These are phyloP conservation scores for Xylaria sp. DNA, from an alignment of 2,329 filamentous ascomycete species.

Conservation along the genomic window DNA sequence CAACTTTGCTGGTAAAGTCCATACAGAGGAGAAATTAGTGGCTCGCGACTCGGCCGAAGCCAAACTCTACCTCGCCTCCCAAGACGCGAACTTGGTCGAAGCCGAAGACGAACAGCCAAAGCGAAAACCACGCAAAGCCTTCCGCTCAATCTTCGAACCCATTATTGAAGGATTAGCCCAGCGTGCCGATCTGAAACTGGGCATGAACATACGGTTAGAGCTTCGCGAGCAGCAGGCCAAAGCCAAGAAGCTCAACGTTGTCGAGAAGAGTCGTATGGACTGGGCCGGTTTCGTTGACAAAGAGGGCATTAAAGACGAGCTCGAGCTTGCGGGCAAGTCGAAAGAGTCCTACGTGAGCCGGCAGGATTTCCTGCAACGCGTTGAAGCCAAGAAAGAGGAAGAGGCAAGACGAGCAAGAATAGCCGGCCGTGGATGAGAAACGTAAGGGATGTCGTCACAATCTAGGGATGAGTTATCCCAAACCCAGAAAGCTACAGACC, in stretches of 20 bases:
- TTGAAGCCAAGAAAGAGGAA: conserved; percentile 70
- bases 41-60: conserved; percentile 72
- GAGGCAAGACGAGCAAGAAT: conserved; percentile 66
- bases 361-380: conserved; percentile 73
- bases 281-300: conserved; percentile 78
- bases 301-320: conserved; percentile 75
- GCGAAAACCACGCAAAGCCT: conserved; percentile 63
- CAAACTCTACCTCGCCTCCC: conserved; percentile 68
- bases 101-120: conserved; percentile 51
- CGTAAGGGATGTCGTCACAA: neutral
- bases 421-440: conserved; percentile 50
- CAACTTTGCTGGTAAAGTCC: conserved; percentile 77
- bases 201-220: conserved; percentile 60
- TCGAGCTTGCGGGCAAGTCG: conserved; percentile 71
- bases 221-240: conserved; percentile 60
- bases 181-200: conserved; percentile 68
- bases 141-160: conserved; percentile 72
- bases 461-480: neutral
- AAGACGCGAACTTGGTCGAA: conserved; percentile 50
- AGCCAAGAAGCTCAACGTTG: conserved; percentile 74
- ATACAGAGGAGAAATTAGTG: conserved; percentile 77
- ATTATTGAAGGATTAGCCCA: conserved; percentile 55
- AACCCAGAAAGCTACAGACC: neutral
- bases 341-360: conserved; percentile 71
- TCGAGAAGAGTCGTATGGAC: conserved; percentile 78